Conservation (phyloP, 257 asterid genomes). For the Rehmannia glutinosa region DNA sequence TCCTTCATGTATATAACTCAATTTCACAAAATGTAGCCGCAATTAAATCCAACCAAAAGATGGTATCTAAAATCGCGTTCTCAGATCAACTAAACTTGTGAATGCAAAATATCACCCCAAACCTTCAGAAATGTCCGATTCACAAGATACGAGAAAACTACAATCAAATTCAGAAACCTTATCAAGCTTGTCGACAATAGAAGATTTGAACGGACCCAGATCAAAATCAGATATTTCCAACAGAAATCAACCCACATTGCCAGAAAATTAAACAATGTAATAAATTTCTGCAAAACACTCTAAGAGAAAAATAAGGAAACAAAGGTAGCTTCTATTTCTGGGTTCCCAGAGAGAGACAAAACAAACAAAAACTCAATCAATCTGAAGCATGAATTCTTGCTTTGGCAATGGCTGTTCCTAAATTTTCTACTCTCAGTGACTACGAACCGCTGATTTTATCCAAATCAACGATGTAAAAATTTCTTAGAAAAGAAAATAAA, state of each 20-base stretch:
- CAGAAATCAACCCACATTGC: slow-evolving; percentile 52
- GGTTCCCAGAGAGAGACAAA: background rate
- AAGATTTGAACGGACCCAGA: slow-evolving; percentile 24
- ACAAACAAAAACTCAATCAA: slow-evolving; percentile 18
- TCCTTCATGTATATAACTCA: background rate
- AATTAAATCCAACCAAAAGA: background rate
- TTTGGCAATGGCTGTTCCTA: slow-evolving; percentile 19
- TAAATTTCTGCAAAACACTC: background rate
- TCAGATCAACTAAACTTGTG: background rate
- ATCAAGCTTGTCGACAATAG: background rate
- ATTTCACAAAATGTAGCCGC: background rate
- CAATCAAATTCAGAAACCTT: slow-evolving; percentile 18
- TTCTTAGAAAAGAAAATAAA: background rate
- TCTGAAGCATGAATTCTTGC: slow-evolving; percentile 10
- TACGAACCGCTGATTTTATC: slow-evolving; percentile 8
- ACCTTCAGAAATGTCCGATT: background rate
- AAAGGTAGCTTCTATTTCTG: background rate
- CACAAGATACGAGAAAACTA: slow-evolving; percentile 4
- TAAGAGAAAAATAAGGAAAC: background rate
- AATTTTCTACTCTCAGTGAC: slow-evolving; percentile 24
- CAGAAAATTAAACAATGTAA: slow-evolving; percentile 21
- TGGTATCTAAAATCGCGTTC: background rate
- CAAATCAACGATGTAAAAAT: slow-evolving; percentile 15
- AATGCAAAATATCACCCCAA: background rate
- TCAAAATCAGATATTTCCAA: slow-evolving; percentile 33